phyloP scores from a whole-genome alignment of 1,284 basidiomycete genomes.

The Rhizoctonia solani region DNA sequence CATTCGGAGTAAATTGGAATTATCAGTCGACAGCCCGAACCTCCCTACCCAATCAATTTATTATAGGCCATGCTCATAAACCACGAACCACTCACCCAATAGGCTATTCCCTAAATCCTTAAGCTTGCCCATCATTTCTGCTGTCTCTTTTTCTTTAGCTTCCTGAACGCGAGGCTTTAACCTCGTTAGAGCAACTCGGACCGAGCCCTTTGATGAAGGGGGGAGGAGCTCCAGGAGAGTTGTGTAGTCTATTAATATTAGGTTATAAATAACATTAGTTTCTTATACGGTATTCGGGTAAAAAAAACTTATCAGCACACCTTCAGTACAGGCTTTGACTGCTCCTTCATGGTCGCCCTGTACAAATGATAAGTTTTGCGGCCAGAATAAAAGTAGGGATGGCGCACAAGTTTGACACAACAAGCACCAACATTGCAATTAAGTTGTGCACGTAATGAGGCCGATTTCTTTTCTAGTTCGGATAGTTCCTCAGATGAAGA shows the following conservation, averaged over 20 bases:
- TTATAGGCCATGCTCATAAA: not conserved
- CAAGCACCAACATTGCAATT: constrained; percentile 84
- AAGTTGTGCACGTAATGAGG: constrained; percentile 65
- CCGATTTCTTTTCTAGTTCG: constrained; percentile 52
- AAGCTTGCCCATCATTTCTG: constrained; percentile 90
- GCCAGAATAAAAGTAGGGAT: not conserved
- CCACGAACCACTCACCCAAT: constrained; percentile 62
- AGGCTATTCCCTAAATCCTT: constrained; percentile 92
- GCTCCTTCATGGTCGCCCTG: constrained; percentile 77
- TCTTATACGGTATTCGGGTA: not conserved
- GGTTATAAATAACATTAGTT: constrained; percentile 23
- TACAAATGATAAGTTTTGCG: constrained; percentile 18
- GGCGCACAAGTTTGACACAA: constrained; percentile 69
- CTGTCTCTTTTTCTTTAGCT: constrained; percentile 85
- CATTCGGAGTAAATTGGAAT: constrained; percentile 91
- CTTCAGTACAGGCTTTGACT: constrained; percentile 75
- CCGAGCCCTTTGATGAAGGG: constrained; percentile 55
- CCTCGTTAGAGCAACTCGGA: constrained; percentile 54
- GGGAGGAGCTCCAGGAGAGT: constrained; percentile 67
- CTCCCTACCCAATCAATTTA: constrained; percentile 55
- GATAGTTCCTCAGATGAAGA: constrained; percentile 38
- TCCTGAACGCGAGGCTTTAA: constrained; percentile 70
- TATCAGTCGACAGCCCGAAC: constrained; percentile 87
- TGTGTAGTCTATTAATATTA: constrained; percentile 67
- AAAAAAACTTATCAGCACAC: constrained; percentile 47